Evolutionary conservation across 108 stramenopile genomes (phyloP), one percentile per base, ranked within the genome.

Genomic region (Skeletonema costatum): DNA sequence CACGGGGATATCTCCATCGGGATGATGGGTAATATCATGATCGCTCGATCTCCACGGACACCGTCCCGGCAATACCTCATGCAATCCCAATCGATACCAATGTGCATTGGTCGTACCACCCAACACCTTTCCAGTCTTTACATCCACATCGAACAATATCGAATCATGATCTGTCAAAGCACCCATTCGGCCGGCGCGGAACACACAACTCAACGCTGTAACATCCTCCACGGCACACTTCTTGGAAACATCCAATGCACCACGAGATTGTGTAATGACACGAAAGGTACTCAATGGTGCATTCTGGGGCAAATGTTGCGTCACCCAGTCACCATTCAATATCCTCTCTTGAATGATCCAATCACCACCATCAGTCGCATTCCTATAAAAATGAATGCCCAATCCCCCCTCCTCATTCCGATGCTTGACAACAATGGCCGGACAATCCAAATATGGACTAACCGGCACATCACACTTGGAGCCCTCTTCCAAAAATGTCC

Each of bases 241-340:
- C 41, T 74, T 75, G 8, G 74, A 41, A 29, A 88, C 63, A 70
- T 88, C 85, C 53, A 91, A 68, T 16, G 86, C 88, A 19, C 89
- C 90, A 74, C 82, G 68, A 21, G 93, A 94, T 42, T 92, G 91
- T 17, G 98, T 99, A 75, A 99, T 97, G 60, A 99, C 96, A 8
- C 99, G 90, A 82, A 99, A 97, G 30, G 99, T 99, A 35, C 94
- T 97, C 59, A 99, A 85, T n/a, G 99, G 99, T 12, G 99, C 98
- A 72, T 93, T 86, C 10, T 65, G 48, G 1, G 99, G 99, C 7
- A 99, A 87, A 32, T 98, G 81, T 3, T 75, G 76, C 3, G 65
- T 66, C 5, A 95, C 93, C 93, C 93, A 95, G 9, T 87, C 90
- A 17, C 87, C 84, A 62, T 95, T 95, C 11, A 75, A 29, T 42